phyloP scores from a whole-genome alignment of 805 yeast species.

The Pichia nakasei region DNA sequence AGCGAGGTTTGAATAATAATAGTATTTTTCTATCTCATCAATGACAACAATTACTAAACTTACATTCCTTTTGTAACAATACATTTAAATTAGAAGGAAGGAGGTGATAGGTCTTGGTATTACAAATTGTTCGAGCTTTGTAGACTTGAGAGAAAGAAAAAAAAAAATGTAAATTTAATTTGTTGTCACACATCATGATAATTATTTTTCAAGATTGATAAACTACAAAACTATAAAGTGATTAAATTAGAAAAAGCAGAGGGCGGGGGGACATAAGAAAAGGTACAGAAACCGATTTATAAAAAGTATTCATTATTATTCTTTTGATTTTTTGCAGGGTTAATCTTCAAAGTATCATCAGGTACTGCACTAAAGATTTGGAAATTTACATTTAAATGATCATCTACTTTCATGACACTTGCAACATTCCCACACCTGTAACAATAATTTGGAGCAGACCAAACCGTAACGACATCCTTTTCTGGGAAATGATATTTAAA shows the following conservation, averaged over 20 bases:
- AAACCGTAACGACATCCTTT: slow-evolving; percentile 93
- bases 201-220: no score
- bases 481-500: slow-evolving; percentile 94
- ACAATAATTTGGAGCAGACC: slow-evolving; percentile 97
- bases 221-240: no score
- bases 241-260: background rate
- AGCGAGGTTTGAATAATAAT: slow-evolving; percentile 52
- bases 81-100: no score
- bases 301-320: slow-evolving; percentile 31
- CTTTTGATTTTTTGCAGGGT: slow-evolving; percentile 28
- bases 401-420: slow-evolving; percentile 93
- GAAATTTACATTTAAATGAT: slow-evolving; percentile 77
- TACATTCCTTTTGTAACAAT: slow-evolving; percentile 51
- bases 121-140: no score
- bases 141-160: no score
- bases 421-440: slow-evolving; percentile 98
- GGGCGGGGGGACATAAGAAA: background rate
- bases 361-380: slow-evolving; percentile 94
- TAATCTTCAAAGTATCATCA: slow-evolving; percentile 48
- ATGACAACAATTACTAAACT: slow-evolving; percentile 90
- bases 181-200: no score
- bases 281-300: slow-evolving; percentile 4
- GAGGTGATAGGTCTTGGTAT: no score
- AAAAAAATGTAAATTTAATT: no score
- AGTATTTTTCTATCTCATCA: slow-evolving; percentile 94